Conservation (phyloP, 2,329 filamentous ascomycete genomes). For the Penicillium olsonii region DNA sequence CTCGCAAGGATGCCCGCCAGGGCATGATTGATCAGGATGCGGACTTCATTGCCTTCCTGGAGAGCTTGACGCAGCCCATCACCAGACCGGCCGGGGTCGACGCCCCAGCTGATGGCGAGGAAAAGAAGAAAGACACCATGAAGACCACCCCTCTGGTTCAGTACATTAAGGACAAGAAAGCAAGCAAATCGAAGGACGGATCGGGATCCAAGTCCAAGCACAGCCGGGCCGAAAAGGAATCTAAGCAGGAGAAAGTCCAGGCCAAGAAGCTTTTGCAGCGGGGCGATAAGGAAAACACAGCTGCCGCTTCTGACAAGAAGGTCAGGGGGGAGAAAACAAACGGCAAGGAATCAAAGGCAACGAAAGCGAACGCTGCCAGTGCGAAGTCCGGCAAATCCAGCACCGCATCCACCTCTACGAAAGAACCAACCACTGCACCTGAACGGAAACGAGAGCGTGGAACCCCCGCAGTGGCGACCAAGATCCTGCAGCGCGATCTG, state of each 20-base stretch:
- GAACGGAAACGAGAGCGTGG: slow-evolving; percentile 58
- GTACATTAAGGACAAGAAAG: slow-evolving; percentile 88
- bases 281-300: slow-evolving; percentile 34
- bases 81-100: slow-evolving; percentile 57
- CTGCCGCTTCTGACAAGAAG: slow-evolving; percentile 39
- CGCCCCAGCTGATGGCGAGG: slow-evolving; percentile 46
- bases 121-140: slow-evolving; percentile 62
- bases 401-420: slow-evolving; percentile 27
- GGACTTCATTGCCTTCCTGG: slow-evolving; percentile 91
- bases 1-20: slow-evolving; percentile 77
- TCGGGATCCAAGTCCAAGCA: slow-evolving; percentile 45
- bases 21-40: slow-evolving; percentile 96
- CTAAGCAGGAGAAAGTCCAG: slow-evolving; percentile 43
- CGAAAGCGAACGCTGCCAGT: slow-evolving; percentile 36
- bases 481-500: slow-evolving; percentile 64
- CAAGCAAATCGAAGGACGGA: slow-evolving; percentile 69
- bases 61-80: slow-evolving; percentile 76
- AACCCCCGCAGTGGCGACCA: slow-evolving; percentile 54
- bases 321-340: slow-evolving; percentile 55
- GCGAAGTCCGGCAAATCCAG: slow-evolving; percentile 41
- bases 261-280: slow-evolving; percentile 46
- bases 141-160: slow-evolving; percentile 88
- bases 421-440: slow-evolving; percentile 30
- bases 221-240: slow-evolving; percentile 41
- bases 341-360: slow-evolving; percentile 63